Base-by-base conservation (phyloP, 208 protist species). In the Lotmaria passim region DNA sequence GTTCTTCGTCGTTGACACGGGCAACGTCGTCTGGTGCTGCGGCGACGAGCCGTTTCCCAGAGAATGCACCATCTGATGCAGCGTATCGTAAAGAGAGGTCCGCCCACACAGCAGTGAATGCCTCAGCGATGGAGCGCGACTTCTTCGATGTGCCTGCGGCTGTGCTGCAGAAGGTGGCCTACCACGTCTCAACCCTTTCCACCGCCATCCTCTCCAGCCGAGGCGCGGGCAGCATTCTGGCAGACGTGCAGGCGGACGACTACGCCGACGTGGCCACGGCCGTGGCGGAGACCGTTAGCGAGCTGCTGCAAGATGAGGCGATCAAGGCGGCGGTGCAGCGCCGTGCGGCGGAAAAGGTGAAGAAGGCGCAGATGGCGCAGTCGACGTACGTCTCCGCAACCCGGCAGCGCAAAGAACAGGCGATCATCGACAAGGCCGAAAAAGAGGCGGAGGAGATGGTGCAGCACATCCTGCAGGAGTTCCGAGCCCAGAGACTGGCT, bases 361-460 rank as follows among this genome's bases (percentile, higher is more conserved):
- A 50, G 47, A 67, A 75, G 31, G 28, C 73, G 14, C 57, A 79
- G 26, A 61, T 74, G 46, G 70, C 55, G 28, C 59, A 73, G 23
- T 65, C 70, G 15, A 60, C 31, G 0, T 70, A 74, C 46, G 56
- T 43, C 0, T 23, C 39, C 4, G 55, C 75, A 12, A 72, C 53
- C 51, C 70, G 75, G 39, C 62, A 75, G 47, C 79, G 82, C 23
- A 82, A 74, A 43, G 89, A 94, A 62, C 73, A 82, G 34, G 33
- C 50, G 24, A 80, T 95, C 30, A 87, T 95, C 33, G 81, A 80
- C 14, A 74, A 75, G 57, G 90, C 90, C 6, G 90, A 95, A 69
- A 75, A 34, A 38, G 84, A 95, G 64, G 90, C 87, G 10, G 83
- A 92, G 59, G 76, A 80, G 21, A 76, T 95, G 33, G 87, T 95